These are phyloP conservation scores for Podospora bellae-mahoneyi DNA, from an alignment of 495 filamentous ascomycete genomes.

Conservation along the genomic window DNA sequence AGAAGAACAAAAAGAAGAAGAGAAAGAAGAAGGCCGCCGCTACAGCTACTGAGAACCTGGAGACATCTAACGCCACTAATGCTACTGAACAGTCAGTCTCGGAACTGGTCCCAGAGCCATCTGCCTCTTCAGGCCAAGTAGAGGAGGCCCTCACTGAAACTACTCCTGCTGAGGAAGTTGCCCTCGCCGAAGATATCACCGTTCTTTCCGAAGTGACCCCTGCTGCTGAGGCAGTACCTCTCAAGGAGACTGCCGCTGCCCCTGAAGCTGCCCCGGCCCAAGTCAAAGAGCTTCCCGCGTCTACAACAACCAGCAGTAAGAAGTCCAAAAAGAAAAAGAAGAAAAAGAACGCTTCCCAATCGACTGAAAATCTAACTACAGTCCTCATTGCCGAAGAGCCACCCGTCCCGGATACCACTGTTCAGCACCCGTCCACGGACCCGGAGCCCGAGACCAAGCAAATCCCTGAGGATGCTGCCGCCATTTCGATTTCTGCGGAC, in stretches of 20 bases:
- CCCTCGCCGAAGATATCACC: not conserved
- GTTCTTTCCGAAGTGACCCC: not conserved
- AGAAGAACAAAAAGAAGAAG: conserved; percentile 29
- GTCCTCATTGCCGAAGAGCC: not conserved
- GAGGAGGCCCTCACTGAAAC: not conserved
- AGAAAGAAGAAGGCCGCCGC: conserved; percentile 30
- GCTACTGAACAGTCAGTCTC: not conserved
- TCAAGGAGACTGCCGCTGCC: conserved; percentile 7
- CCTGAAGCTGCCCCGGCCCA: not conserved
- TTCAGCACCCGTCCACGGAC: not conserved
- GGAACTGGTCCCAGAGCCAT: not conserved
- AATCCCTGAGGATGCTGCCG: not conserved
- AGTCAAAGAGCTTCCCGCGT: conserved; percentile 8
- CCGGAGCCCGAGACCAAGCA: not conserved
- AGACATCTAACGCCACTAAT: conserved; percentile 10
- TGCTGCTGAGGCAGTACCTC: not conserved
- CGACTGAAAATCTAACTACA: not conserved
- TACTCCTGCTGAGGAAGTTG: not conserved
- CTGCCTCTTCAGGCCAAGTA: not conserved
- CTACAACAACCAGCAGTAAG: conserved; percentile 11
- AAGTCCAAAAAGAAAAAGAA: conserved; percentile 33
- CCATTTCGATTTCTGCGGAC: not conserved
- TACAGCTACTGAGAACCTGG: conserved; percentile 17
- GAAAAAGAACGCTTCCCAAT: conserved; percentile 20
- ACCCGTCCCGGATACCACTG: not conserved